Evolutionary conservation across 106 monocot species (phyloP), one percentile per base, ranked within the genome.

Genomic region (Dendrobium huoshanense): DNA sequence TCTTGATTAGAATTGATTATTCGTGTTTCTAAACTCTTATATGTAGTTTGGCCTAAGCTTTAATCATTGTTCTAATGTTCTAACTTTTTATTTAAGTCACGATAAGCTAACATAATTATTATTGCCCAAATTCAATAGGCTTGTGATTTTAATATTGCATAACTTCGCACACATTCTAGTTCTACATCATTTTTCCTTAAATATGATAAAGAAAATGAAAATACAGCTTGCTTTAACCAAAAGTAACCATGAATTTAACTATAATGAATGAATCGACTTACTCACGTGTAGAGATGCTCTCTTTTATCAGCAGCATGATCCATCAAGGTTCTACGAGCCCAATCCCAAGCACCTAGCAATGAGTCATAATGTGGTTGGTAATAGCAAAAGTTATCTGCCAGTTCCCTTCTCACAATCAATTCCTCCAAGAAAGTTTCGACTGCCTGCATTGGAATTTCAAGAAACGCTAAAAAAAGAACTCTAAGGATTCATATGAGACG

Each of bases 351-450:
- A 77, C 98, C 98, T 84, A 84, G 81, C 40, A 99, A 43, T 41
- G 91, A 92, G 78, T 99, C 98, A 88, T 95, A 99, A 2, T 93
- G 86, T 47, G 88, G 91, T 61, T 99, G 92, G 68, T 99, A 99
- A 84, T 87, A 93, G 87, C 98, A 99, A 73, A 91, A 99, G 58
- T 99, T 99, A 65, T 95, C 98, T 67, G 98, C 98, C 67, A 99
- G 64, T 76, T 99, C 98, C 80, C 94, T 95, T 41, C 98, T 82
- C 22, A 99, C 88, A 47, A 99, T 90, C 80, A 99, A 78, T 78
- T 99, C 98, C 87, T 99, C 98, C 88, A 99, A 88, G 86, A 99
- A 99, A 42, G 91, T 83, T 77, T 99, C 98, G 7, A 91, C 85
- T 78, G 95, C 79, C 98, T 95, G 79, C 58, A 79, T 70, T 33